Evolutionary conservation across 1,284 basidiomycete genomes (phyloP).

Genomic region (Ustilago bromivora): DNA sequence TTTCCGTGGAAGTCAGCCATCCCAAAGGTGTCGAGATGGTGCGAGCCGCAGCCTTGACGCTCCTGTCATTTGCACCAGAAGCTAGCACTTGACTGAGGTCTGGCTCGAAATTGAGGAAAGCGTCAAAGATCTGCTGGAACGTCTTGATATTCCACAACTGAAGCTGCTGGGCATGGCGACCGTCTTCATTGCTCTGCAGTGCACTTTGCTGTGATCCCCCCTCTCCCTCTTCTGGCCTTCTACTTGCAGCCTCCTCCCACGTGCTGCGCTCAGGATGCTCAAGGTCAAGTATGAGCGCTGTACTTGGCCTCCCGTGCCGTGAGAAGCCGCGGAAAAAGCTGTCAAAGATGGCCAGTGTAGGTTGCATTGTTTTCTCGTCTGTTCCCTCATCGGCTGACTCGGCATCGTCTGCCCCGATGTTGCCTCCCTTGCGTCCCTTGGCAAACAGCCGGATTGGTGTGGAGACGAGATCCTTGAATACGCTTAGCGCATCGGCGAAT

Average conservation of each 20-base stretch:
- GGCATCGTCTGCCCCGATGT: not conserved
- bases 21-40: constrained; percentile 24
- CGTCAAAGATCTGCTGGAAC: constrained; percentile 43
- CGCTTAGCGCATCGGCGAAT: constrained; percentile 38
- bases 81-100: constrained; percentile 15
- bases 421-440: not conserved
- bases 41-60: not conserved
- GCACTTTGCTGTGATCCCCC: not conserved
- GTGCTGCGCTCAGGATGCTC: constrained; percentile 18
- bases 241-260: constrained; percentile 18
- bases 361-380: constrained; percentile 25
- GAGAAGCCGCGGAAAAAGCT: constrained; percentile 47
- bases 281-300: constrained; percentile 8
- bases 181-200: not conserved
- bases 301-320: constrained; percentile 23
- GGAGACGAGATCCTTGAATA: constrained; percentile 44
- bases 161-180: constrained; percentile 13
- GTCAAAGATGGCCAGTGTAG: constrained; percentile 35
- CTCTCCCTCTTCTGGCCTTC: not conserved
- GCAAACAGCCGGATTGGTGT: constrained; percentile 14
- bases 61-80: not conserved
- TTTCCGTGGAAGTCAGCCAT: constrained; percentile 25
- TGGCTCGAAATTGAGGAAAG: constrained; percentile 32
- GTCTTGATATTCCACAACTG: constrained; percentile 39
- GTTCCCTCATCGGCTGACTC: not conserved